phyloP scores from a whole-genome alignment of 176 grass and related monocot species.

The Avena eriantha region DNA sequence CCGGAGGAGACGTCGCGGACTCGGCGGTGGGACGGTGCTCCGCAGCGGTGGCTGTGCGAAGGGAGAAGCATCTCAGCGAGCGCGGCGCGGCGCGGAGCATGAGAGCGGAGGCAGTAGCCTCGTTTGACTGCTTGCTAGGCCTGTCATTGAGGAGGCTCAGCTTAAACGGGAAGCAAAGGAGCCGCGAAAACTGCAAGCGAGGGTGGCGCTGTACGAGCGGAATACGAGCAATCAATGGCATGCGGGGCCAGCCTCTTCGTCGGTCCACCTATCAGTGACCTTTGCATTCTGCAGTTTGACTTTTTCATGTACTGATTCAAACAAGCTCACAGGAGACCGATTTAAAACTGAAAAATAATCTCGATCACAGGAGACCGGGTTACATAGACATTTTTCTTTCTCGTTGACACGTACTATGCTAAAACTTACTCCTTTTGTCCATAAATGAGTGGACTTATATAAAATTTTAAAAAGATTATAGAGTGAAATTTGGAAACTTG shows the following conservation, averaged over 20 bases:
- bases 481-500: too few relatives aligned
- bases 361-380: not conserved
- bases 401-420: not conserved
- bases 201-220: not conserved
- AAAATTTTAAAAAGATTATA: too few relatives aligned
- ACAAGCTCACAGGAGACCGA: too few relatives aligned
- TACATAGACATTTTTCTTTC: not conserved
- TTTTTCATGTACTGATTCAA: not conserved
- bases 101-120: not conserved
- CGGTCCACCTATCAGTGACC: not conserved
- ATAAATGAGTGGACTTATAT: too few relatives aligned
- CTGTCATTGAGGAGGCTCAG: not conserved
- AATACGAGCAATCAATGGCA: not conserved
- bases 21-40: not conserved
- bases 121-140: not conserved
- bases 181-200: not conserved
- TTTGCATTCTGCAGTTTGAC: not conserved
- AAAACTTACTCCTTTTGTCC: too few relatives aligned
- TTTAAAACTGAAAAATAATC: not conserved
- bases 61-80: constrained; percentile 32
- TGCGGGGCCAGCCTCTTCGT: not conserved
- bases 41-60: constrained; percentile 11
- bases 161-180: constrained; percentile 33
- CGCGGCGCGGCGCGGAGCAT: not conserved
- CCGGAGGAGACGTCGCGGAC: not conserved